Evolutionary conservation across 2,329 filamentous ascomycete genomes (phyloP), one percentile per base, ranked within the genome.

Genomic region (Apiospora saccharicola): DNA sequence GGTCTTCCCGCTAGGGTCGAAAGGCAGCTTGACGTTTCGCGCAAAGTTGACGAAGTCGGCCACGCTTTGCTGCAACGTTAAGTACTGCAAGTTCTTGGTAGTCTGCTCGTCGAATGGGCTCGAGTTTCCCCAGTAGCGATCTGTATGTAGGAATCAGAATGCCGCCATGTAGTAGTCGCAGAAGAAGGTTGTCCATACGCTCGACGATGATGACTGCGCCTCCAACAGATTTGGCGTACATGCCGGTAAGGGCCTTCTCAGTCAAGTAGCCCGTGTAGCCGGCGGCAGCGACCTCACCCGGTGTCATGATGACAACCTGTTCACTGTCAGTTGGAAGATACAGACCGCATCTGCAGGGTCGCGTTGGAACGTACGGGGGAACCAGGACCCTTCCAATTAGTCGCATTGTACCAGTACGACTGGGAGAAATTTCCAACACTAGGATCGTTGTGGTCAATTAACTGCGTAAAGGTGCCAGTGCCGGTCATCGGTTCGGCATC

Each of bases 121-220:
- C 8, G 87, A 90, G 22, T 84, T 82, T 4, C 89, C 89, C 85
- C 86, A 91, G 79, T 89, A 90, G 16, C 89, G 85, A 76, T 91
- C 85, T 86, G 68, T 30, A 49, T n/a, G 4, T 8, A 0, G 30
- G 19, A 6, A 30, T 19, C 6, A 68, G 10, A 10, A 24, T 19
- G 19, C 13, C 64, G 37, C 26, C 41, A 46, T 16, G 41, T 16
- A 16, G 26, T 26, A 68, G 19, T 16, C 19, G 24, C 1, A 26
- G 64, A 41, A n/a, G 34, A 12, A 13, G 41, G 13, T 53, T 4
- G 68, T 10, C 12, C 83, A 72, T 75, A 86, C 85, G 89, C 79
- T 91, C 89, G 44, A 90, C 76, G 71, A 90, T 78, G 43, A 91
- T 79, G 3, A 86, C 84, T 13, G 89, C 89, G 51, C 85, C 89